Conservation (phyloP, 2,329 filamentous ascomycete genomes). For the Alternaria metachromatica region DNA sequence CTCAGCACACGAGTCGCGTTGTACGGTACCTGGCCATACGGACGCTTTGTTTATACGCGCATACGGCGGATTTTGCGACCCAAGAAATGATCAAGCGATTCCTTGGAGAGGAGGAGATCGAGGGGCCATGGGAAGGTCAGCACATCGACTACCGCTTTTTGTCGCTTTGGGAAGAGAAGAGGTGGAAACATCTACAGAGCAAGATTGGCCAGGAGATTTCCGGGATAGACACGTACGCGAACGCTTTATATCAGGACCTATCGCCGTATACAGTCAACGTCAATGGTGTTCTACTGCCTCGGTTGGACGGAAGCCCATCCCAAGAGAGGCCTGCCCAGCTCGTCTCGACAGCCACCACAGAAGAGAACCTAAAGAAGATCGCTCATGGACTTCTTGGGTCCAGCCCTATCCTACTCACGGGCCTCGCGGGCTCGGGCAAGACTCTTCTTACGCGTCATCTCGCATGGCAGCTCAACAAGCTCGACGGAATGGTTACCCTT, state of each 20-base stretch:
- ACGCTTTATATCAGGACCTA: constrained; percentile 26
- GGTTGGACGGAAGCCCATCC: constrained; percentile 39
- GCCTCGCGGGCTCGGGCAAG: constrained; percentile 87
- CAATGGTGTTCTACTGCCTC: constrained; percentile 49
- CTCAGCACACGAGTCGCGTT: constrained; percentile 63
- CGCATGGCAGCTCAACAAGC: constrained; percentile 78
- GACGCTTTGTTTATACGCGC: constrained; percentile 79
- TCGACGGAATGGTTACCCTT: constrained; percentile 85
- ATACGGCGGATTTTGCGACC: constrained; percentile 78
- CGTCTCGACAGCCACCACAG: constrained; percentile 74
- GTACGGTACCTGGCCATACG: constrained; percentile 83
- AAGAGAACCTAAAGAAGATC: constrained; percentile 72
- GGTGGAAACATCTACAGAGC: constrained; percentile 48
- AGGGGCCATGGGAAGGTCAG: constrained; percentile 76
- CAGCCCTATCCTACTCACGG: constrained; percentile 80
- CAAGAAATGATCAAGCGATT: constrained; percentile 73
- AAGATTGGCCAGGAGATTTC: constrained; percentile 12
- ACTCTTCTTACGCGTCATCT: constrained; percentile 84
- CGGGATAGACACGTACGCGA: neutral
- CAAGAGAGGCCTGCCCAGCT: constrained; percentile 36
- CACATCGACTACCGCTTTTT: constrained; percentile 80
- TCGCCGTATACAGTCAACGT: constrained; percentile 44
- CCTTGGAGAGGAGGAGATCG: constrained; percentile 67
- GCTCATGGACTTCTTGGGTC: constrained; percentile 70
- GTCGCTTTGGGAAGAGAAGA: constrained; percentile 67